phyloP scores from a whole-genome alignment of 2,329 filamentous ascomycete species.

The Nigrospora sphaerica region DNA sequence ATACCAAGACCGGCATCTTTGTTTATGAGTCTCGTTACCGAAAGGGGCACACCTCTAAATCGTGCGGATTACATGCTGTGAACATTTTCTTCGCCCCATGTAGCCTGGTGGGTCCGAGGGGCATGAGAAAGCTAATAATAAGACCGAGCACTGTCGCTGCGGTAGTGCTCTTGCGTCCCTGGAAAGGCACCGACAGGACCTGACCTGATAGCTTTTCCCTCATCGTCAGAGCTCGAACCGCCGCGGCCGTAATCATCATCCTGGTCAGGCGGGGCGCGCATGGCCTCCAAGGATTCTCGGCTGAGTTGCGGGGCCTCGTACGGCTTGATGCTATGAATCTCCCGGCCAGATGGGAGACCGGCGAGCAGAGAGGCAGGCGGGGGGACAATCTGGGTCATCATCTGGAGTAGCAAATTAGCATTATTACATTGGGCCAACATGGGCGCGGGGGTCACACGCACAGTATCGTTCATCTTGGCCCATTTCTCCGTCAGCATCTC shows the following conservation, averaged over 20 bases:
- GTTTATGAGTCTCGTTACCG: no score
- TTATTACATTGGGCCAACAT: background rate
- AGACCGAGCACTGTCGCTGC: conserved; percentile 18
- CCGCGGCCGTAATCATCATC: conserved; percentile 32
- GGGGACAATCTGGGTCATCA: conserved; percentile 74
- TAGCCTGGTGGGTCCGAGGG: no score
- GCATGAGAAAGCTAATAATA: conserved; percentile 16
- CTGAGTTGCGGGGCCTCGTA: conserved; percentile 63
- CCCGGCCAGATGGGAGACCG: conserved; percentile 79
- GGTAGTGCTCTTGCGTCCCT: conserved; percentile 16
- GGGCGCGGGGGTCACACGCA: conserved; percentile 31
- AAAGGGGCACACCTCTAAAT: no score
- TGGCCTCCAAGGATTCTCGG: conserved; percentile 53
- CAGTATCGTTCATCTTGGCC: conserved; percentile 88
- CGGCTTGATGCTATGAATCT: conserved; percentile 68
- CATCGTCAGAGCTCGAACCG: conserved; percentile 36
- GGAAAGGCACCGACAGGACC: conserved; percentile 20
- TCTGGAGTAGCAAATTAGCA: conserved; percentile 33
- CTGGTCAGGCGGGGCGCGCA: conserved; percentile 46
- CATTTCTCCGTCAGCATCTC: conserved; percentile 86
- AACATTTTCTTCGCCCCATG: no score
- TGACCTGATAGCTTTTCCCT: conserved; percentile 15
- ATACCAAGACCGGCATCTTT: no score
- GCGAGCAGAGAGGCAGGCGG: conserved; percentile 64
- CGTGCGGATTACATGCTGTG: no score